Base-by-base conservation (phyloP, 305 asterid species). In the Fraxinus greggii region DNA sequence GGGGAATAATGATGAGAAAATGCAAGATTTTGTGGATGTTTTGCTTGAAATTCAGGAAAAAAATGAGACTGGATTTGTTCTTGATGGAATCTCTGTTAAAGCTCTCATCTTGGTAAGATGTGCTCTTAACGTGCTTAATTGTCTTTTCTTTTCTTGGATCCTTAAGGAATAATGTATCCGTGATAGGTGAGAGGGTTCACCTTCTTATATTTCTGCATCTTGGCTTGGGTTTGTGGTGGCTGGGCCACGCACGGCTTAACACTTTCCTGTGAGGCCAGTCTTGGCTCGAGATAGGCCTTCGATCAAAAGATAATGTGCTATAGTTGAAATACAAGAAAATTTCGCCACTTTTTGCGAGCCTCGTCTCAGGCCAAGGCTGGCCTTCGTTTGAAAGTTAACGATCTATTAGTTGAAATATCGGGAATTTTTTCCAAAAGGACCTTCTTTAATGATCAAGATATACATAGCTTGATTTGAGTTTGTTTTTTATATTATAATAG, bases 31-130 rank as follows among this genome's bases (percentile, higher is more conserved):
- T 79, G 89, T 86, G 59, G 89, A 86, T 83, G 83, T 86, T 79
- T 86, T 86, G 89, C 89, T 86, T 78, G 87, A 81, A 7, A 76
- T 86, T 36, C 85, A 83, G 36, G 72, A 76, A 81, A 80, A 79
- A 79, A 76, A 15, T 19, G 83, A 59, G n/a, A 26, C 29, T 75
- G 87, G 89, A 12, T 79, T 84, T 72, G 80, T 42, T 86, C 86
- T 86, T 77, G 87, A 86, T 79, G 75, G 36, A 32, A 40, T 79
- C 61, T 81, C 86, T 61, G 74, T 86, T 72, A 84, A 86, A 84
- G 89, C 87, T 84, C 70, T 86, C 79, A 79, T 86, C 33, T 81
- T 86, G 89, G 89, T 86, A 82, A 81, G 74, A 19, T 72, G 33
- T 70, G 7, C 38, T 69, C 38, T 48, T 59, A 51, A 51, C 6